A percentile compares a stretch with the other conserved stretches of the same genome.
These are phyloP conservation scores for Epichloe uncinata DNA, from an alignment of 2,329 filamentous ascomycete species.

Conservation along the genomic window DNA sequence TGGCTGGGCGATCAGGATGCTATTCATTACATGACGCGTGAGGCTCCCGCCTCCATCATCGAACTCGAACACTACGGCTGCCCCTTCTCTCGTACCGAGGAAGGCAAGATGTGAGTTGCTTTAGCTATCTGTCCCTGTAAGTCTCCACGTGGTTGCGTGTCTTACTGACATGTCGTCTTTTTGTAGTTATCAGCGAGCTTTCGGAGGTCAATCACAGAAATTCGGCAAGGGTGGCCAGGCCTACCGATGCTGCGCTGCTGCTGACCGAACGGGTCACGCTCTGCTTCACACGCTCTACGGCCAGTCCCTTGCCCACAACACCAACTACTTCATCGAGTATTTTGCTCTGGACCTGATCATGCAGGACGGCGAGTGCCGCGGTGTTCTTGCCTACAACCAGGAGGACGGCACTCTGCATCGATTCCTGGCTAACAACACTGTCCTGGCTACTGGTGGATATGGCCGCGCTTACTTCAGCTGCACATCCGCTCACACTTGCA, in stretches of 20 bases:
- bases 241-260: conserved; percentile 92
- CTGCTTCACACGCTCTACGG: conserved; percentile 97
- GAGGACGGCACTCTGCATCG: conserved; percentile 96
- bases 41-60: conserved; percentile 81
- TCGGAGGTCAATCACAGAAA: conserved; percentile 92
- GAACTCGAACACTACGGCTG: conserved; percentile 97
- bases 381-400: conserved; percentile 95
- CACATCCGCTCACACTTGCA: conserved; percentile 96
- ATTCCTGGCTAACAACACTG: conserved; percentile 93
- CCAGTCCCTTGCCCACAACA: conserved; percentile 93
- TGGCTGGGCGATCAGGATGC: conserved; percentile 96
- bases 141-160: not conserved
- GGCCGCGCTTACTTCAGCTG: conserved; percentile 97
- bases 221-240: conserved; percentile 95
- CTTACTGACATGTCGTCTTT: not conserved
- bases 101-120: conserved; percentile 72
- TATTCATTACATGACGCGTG: conserved; percentile 97
- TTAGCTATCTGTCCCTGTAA: too few relatives aligned
- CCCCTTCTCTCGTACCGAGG: conserved; percentile 91
- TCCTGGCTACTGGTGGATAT: conserved; percentile 93
- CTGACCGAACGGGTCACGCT: conserved; percentile 92
- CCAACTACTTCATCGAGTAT: conserved; percentile 99
- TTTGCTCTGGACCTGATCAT: conserved; percentile 95
- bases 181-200: conserved; percentile 82
- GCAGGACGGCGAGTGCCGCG: conserved; percentile 93